These are phyloP conservation scores for Hypomontagnella submonticulosa DNA, from an alignment of 495 filamentous ascomycete genomes.

Conservation along the genomic window DNA sequence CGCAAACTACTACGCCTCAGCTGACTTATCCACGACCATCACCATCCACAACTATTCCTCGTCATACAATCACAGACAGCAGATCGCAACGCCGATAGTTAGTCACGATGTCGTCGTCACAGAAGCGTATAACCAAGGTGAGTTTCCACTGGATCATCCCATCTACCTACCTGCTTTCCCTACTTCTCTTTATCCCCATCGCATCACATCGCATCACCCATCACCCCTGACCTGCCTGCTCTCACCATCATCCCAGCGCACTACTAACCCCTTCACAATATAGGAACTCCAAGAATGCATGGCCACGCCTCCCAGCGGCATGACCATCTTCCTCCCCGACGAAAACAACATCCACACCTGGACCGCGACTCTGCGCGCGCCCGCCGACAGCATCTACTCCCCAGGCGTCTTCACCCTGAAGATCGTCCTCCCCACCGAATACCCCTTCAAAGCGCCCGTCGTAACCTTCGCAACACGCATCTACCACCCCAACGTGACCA, in stretches of 20 bases:
- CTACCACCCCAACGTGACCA: conserved; percentile 98
- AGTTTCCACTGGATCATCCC: neutral
- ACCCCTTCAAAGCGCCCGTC: conserved; percentile 93
- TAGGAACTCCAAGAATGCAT: conserved; percentile 80
- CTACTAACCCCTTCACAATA: conserved; percentile 16
- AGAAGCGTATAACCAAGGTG: conserved; percentile 56
- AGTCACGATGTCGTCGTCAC: conserved; percentile 46
- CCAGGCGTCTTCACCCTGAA: conserved; percentile 83
- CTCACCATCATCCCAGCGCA: no score
- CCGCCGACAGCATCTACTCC: conserved; percentile 76
- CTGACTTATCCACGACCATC: neutral
- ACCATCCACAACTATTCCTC: neutral
- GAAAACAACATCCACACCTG: conserved; percentile 85
- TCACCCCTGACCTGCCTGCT: no score
- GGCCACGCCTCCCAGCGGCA: conserved; percentile 70
- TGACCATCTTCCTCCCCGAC: conserved; percentile 70
- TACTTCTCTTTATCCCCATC: neutral
- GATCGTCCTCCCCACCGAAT: conserved; percentile 81
- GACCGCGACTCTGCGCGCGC: conserved; percentile 82
- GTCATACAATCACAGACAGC: conserved; percentile 3
- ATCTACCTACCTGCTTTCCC: neutral
- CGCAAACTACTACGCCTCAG: no score
- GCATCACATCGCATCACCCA: neutral
- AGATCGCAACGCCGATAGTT: neutral
- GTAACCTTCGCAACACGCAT: conserved; percentile 93